Base-by-base conservation (phyloP, 768 basidiomycete genomes). In the Bullera alba region DNA sequence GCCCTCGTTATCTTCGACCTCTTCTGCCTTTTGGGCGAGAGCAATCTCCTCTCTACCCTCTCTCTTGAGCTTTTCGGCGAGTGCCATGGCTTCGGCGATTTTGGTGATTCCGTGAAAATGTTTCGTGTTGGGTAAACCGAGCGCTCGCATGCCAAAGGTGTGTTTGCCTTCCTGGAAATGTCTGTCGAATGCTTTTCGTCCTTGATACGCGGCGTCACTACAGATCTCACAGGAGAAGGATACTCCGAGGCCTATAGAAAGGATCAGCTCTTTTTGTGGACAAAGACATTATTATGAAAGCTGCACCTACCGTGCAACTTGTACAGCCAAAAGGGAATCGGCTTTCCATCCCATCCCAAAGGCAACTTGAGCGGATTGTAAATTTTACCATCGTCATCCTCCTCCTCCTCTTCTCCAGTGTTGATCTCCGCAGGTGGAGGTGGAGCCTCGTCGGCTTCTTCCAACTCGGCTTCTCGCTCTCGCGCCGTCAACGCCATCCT, bases 101-200 rank as follows among this genome's bases (percentile, higher is more conserved):
- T 85, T 82, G 22, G 91, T 97, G 53, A 99, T 96, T 74, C 95
- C 95, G 68, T 95, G 91, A 78, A 97, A 99, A 74, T 99, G 95
- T 73, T 93, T 96, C 2, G 93, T 97, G 59, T 96, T 96, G 1
- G 95, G 95, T 50, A 99, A 78, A 29, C 95, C 95, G 25, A 99
- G 79, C 10, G 93, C 91, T 42, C 90, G 84, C 90, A 99, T 95
- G 21, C 92, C 95, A 61, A 96, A 97, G 1, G 95, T 87, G 74
- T 99, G 95, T 48, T 92, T 79, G 23, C 89, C 87, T 78, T 97
- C 95, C 80, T 87, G 68, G 54, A 51, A 66, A 51, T 56, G 56
- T 35, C 61, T 53, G 57, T 76, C 67, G 42, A 67, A 69, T 5
- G 64, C 68, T 46, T 60, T 60, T 35, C 66, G 58, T 10, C 57